Evolutionary conservation across 2,329 filamentous ascomycete genomes (phyloP).

Genomic region (Fusarium graminum): DNA sequence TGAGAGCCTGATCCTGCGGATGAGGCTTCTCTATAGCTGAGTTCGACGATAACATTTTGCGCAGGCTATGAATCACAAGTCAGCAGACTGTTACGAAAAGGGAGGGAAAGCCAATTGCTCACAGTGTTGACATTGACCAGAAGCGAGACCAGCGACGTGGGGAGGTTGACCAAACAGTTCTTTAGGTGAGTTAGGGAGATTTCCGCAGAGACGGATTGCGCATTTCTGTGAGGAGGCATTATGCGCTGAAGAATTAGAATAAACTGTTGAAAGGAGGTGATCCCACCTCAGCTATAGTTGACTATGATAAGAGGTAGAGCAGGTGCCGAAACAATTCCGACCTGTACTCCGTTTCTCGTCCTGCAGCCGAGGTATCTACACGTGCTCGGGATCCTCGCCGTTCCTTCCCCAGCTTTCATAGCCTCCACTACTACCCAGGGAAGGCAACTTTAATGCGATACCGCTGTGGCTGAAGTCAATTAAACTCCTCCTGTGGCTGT

Average conservation of each 20-base stretch:
- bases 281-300: conserved; percentile 21
- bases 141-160: conserved; percentile 83
- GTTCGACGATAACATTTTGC: conserved; percentile 96
- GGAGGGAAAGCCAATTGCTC: conserved; percentile 53
- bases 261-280: conserved; percentile 12
- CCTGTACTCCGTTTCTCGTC: conserved; percentile 34
- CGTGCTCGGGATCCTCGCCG: conserved; percentile 52
- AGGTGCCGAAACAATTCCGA: conserved; percentile 41
- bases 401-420: conserved; percentile 36
- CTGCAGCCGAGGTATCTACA: conserved; percentile 54
- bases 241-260: conserved; percentile 16
- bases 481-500: conserved; percentile 47
- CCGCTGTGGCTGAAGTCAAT: conserved; percentile 47
- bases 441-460: conserved; percentile 4
- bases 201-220: conserved; percentile 79
- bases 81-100: conserved; percentile 10
- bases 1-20: conserved; percentile 61
- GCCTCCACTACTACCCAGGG: neutral
- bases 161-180: conserved; percentile 95
- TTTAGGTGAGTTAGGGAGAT: conserved; percentile 88
- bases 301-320: conserved; percentile 23
- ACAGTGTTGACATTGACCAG: conserved; percentile 92
- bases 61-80: conserved; percentile 70
- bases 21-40: conserved; percentile 74
- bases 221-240: conserved; percentile 67